Base-by-base conservation (phyloP, 306 rosid genomes). In the Senna siamea region DNA sequence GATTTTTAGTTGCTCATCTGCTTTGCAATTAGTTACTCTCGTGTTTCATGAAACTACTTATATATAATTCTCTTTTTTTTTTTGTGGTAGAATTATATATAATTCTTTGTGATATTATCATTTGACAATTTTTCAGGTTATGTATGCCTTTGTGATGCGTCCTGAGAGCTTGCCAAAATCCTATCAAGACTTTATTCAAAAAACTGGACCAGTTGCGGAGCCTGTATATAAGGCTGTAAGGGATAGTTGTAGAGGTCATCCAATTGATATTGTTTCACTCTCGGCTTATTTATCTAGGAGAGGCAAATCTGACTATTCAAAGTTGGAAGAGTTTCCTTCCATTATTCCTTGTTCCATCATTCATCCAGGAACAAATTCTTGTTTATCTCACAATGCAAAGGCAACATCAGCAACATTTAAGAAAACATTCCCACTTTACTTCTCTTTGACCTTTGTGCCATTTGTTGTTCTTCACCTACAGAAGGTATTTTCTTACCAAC, bases 71-170 rank as follows among this genome's bases (percentile, higher is more conserved):
- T 53, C n/a, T n/a, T n/a, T n/a, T n/a, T n/a, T n/a, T n/a, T n/a
- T n/a, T n/a, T n/a, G n/a, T n/a, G n/a, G n/a, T n/a, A n/a, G n/a
- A n/a, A n/a, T 43, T 5, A 17, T 35, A 1, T 11, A 9, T 44
- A 37, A 40, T 35, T 38, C 30, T 53, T 30, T 70, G 9, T 47
- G 60, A 58, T 81, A 67, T 23, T 65, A 74, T 61, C 48, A 8
- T 66, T 69, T 43, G 40, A 76, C 23, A 64, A 40, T 18, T 34
- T 81, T 79, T 81, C 89, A 94, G 98, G 94, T 94, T 79, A 91
- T 94, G 97, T 94, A 94, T 74, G 76, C 91, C 68, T 94, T 94
- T 88, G 98, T 94, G 70, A 94, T 94, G 98, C 97, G 94, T 68
- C 98, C 97, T 43, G 98, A 91, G 87, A 91, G 94, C 85, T 85